Base-by-base conservation (phyloP, 2,329 filamentous ascomycete species). In the Pseudopyricularia javanii region DNA sequence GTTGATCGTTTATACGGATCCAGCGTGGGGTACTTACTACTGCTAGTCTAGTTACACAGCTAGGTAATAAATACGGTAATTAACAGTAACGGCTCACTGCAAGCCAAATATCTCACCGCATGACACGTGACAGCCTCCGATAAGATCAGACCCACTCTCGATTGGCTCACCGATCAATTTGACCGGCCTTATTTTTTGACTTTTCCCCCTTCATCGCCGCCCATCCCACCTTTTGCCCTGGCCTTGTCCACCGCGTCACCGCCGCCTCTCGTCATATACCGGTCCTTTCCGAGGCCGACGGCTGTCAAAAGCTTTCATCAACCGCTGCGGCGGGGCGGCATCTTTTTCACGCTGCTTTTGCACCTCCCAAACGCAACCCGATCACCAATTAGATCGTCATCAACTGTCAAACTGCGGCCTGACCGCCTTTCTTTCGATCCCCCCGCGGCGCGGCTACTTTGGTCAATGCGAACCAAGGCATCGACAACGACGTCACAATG, bases 401-500 rank as follows among this genome's bases (percentile, higher is more conserved):
- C 24, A 12, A 26, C 20, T 28, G 40, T 17, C 24, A 20, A 45
- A 45, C 20, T 11, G 24, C 40, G 22, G 24, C 17, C 35, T 40
- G 33, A 34, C 49, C 33, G 49, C 49, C 33, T 37, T 37, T 26
- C n/a, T 50, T 11, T 40, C 15, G 24, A 24, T 20, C 33, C 30
- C 32, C 33, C 49, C 49, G 49, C 14, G 32, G 30, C 17, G 32
- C 17, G 17, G 20, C 20, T 33, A 6, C 32, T 35, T n/a, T 26
- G 48, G 48, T 50, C 32, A 50, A 33, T 33, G 48, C 34, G 30
- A 50, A 35, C 9, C 48, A 22, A 11, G 22, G 24, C 40, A 14
- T n/a, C 32, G 15, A 50, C 32, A 17, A 8, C 22, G 24, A 34
- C 35, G 58, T 56, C 65, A 71, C 64, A 60, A 91, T 91, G 88